Evolutionary conservation across 208 protist species (phyloP).

Genomic region (Porcisia hertigi): DNA sequence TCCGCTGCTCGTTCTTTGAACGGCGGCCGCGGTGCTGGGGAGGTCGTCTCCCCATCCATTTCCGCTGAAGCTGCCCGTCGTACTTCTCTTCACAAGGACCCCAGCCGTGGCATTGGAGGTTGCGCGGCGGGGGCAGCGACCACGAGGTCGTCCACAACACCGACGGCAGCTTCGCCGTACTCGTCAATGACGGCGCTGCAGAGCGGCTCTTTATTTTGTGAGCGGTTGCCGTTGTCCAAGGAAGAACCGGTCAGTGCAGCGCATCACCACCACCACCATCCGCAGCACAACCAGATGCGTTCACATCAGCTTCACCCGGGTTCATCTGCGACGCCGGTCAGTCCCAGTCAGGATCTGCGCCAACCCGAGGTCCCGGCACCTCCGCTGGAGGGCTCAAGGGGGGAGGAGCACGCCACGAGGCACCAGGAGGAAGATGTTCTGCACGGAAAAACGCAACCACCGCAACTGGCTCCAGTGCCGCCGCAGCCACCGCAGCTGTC

Average conservation of each 20-base stretch:
- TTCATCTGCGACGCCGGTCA: neutral
- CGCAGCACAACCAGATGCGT: neutral
- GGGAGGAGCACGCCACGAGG: neutral
- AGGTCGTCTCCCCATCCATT: neutral
- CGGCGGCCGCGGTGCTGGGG: neutral
- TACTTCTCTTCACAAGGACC: neutral
- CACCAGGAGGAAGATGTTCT: neutral
- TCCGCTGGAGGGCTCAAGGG: neutral
- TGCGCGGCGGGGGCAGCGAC: neutral
- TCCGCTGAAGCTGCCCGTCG: neutral
- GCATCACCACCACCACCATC: neutral
- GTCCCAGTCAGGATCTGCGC: neutral
- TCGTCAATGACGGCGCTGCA: slow-evolving; percentile 1
- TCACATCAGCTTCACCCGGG: neutral
- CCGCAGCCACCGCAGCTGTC: neutral
- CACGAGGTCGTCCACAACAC: neutral
- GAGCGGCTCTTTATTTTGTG: neutral
- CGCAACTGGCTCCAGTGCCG: neutral
- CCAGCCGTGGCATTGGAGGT: neutral
- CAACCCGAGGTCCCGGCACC: neutral
- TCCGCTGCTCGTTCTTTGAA: neutral
- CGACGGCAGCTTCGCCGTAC: neutral
- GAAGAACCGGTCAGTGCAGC: slow-evolving; percentile 2
- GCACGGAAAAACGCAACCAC: neutral
- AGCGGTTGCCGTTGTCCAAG: slow-evolving; percentile 4